Conservation (phyloP, 495 filamentous ascomycete genomes). For the Tuber microsphaerosporum region DNA sequence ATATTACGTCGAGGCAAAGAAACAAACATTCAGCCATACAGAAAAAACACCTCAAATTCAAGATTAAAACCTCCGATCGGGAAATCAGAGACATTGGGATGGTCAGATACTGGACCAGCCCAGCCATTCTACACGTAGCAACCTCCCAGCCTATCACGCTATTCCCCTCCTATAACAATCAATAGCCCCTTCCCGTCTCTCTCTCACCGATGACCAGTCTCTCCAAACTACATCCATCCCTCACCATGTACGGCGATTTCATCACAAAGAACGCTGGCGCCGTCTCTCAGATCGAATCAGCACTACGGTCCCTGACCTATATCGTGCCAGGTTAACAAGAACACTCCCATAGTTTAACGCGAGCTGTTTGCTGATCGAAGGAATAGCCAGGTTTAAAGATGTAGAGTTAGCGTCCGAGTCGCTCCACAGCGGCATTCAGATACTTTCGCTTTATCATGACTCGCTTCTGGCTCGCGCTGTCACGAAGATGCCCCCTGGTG, state of each 20-base stretch:
- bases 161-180: constrained; percentile 31
- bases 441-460: constrained; percentile 92
- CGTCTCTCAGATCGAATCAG: constrained; percentile 87
- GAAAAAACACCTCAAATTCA: not conserved
- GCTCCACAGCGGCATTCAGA: constrained; percentile 76
- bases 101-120: constrained; percentile 30
- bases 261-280: constrained; percentile 89
- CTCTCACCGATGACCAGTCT: constrained; percentile 32
- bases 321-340: constrained; percentile 71
- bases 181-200: constrained; percentile 28
- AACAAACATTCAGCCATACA: not conserved
- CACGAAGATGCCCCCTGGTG: constrained; percentile 45
- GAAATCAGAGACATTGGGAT: constrained; percentile 10
- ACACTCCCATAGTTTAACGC: constrained; percentile 19
- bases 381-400: constrained; percentile 76
- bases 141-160: constrained; percentile 15
- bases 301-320: constrained; percentile 82
- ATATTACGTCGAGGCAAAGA: not conserved
- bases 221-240: constrained; percentile 38
- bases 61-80: not conserved
- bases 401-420: constrained; percentile 91
- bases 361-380: constrained; percentile 9
- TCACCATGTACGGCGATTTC: constrained; percentile 71
- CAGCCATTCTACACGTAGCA: constrained; percentile 26
- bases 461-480: constrained; percentile 64